Conservation (phyloP, 768 basidiomycete species). For the Trametes cinnabarina region DNA sequence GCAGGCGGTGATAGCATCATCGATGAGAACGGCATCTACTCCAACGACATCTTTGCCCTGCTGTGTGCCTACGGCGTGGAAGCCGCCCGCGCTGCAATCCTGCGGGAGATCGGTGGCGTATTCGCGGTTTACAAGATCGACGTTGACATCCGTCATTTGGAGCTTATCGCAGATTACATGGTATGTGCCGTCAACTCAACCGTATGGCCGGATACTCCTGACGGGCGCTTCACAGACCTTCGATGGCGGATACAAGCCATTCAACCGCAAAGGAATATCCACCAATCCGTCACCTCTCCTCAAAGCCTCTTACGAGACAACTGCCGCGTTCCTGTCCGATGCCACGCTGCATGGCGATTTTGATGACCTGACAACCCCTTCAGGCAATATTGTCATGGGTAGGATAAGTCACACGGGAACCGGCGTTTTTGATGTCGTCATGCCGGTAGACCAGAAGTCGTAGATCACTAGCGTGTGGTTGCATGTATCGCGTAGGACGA, state of each 20-base stretch:
- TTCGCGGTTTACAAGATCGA: slow-evolving; percentile 96
- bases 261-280: slow-evolving; percentile 94
- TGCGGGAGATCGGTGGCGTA: slow-evolving; percentile 87
- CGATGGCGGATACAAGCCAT: slow-evolving; percentile 96
- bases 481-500: neutral
- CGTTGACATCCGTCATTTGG: slow-evolving; percentile 90
- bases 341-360: slow-evolving; percentile 94
- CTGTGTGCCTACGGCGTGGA: slow-evolving; percentile 94
- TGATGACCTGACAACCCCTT: slow-evolving; percentile 87
- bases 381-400: slow-evolving; percentile 89
- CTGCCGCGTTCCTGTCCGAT: slow-evolving; percentile 85
- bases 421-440: slow-evolving; percentile 87
- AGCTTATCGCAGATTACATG: slow-evolving; percentile 99
- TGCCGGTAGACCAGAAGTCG: slow-evolving; percentile 37
- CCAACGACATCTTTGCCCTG: slow-evolving; percentile 93
- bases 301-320: slow-evolving; percentile 98
- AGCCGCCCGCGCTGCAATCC: slow-evolving; percentile 88
- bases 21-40: slow-evolving; percentile 79
- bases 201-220: neutral
- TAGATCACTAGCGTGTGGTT: slow-evolving; percentile 1
- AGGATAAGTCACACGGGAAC: slow-evolving; percentile 90
- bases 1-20: slow-evolving; percentile 48
- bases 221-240: slow-evolving; percentile 66
- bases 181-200: slow-evolving; percentile 44
- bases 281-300: slow-evolving; percentile 92